Evolutionary conservation across 345 rosid species (phyloP).

Genomic region (Conringia planisiliqua): DNA sequence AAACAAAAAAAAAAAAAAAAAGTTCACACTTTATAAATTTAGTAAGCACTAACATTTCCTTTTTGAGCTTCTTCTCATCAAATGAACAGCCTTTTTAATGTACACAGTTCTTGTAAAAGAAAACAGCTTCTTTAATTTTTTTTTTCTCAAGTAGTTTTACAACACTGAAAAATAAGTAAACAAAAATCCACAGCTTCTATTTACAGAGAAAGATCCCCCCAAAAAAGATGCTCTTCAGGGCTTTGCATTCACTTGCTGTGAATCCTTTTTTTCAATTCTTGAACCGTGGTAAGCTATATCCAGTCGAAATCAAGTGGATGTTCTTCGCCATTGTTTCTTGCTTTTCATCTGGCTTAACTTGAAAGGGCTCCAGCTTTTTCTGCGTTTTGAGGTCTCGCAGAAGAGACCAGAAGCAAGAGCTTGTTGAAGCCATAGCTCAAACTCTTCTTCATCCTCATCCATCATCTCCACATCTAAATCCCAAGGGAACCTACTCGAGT

Average conservation of each 20-base stretch:
- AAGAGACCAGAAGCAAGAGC: slow-evolving; percentile 90
- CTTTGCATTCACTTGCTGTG: slow-evolving; percentile 18
- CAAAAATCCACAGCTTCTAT: slow-evolving; percentile 20
- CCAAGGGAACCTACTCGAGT: slow-evolving; percentile 87
- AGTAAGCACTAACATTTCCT: not conserved
- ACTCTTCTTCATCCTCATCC: slow-evolving; percentile 87
- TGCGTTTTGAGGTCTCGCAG: slow-evolving; percentile 78
- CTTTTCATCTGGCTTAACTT: slow-evolving; percentile 76
- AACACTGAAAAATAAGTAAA: not conserved
- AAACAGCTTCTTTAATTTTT: not conserved
- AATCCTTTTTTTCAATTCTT: not conserved
- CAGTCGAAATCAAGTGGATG: slow-evolving; percentile 48
- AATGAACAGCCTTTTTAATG: not conserved
- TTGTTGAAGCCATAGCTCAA: slow-evolving; percentile 88
- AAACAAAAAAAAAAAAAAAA: not conserved
- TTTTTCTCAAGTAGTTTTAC: slow-evolving; percentile 11
- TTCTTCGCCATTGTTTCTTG: slow-evolving; percentile 91
- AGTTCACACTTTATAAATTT: not conserved
- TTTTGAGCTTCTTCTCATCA: not conserved
- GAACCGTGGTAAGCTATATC: not conserved
- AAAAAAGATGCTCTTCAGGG: not conserved
- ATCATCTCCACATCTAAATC: slow-evolving; percentile 89
- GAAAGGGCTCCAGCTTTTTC: slow-evolving; percentile 97
- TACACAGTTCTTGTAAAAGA: not conserved
- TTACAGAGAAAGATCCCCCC: slow-evolving; percentile 15